Evolutionary conservation across 768 basidiomycete genomes (phyloP).

Genomic region (Tylopilus felleus): DNA sequence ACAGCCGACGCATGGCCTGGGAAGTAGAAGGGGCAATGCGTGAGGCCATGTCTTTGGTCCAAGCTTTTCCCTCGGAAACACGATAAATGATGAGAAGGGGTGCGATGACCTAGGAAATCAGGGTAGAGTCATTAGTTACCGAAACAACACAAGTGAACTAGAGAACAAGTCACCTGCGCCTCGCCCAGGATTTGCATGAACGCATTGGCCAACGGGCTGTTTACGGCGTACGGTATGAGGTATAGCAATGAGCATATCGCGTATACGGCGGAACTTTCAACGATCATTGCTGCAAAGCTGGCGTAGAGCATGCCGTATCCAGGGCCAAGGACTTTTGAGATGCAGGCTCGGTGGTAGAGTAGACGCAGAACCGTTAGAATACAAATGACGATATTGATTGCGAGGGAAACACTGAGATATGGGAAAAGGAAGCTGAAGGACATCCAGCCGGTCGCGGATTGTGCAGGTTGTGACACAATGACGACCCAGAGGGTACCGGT

Average conservation of each 20-base stretch:
- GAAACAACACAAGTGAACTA: neutral
- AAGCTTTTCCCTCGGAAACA: constrained; percentile 45
- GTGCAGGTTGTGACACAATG: constrained; percentile 25
- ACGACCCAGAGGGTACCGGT: constrained; percentile 30
- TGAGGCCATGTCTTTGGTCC: constrained; percentile 28
- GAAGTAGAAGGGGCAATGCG: constrained; percentile 1
- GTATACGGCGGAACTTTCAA: constrained; percentile 35
- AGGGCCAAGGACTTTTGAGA: constrained; percentile 26
- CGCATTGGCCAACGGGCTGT: constrained; percentile 24
- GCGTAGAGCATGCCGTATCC: constrained; percentile 27
- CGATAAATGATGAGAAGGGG: constrained; percentile 47
- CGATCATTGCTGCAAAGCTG: constrained; percentile 33
- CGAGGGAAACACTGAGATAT: constrained; percentile 32
- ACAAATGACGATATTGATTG: constrained; percentile 31
- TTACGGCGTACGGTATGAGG: constrained; percentile 26
- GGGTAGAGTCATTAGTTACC: neutral
- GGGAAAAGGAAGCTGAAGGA: constrained; percentile 33
- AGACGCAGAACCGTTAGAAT: constrained; percentile 31
- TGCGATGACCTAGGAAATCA: constrained; percentile 39
- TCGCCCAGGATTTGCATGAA: constrained; percentile 33
- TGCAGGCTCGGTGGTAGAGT: constrained; percentile 27
- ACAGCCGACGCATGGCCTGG: constrained; percentile 11
- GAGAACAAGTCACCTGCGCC: constrained; percentile 20
- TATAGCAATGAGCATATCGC: constrained; percentile 32
- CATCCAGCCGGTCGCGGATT: constrained; percentile 24